Evolutionary conservation across 345 rosid genomes (phyloP).

Genomic region (Firmiana major): DNA sequence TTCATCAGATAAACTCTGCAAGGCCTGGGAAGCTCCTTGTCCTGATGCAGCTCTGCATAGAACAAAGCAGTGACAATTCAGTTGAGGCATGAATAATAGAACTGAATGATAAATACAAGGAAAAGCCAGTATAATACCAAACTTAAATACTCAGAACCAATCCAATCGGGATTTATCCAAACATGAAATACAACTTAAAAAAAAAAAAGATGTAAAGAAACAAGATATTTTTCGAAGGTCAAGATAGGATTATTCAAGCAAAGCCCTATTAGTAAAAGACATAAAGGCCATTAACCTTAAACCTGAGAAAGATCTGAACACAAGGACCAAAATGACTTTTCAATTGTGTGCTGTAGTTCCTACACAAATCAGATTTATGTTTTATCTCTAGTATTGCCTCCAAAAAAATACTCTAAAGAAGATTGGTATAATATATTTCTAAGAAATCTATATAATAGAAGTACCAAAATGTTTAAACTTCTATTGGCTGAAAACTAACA

Average conservation of each 20-base stretch:
- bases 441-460: too few relatives aligned
- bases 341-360: background rate
- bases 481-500: background rate
- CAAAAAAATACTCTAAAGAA: background rate
- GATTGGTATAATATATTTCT: background rate
- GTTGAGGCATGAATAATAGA: constrained; percentile 1
- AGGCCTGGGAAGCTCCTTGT: constrained; percentile 63
- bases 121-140: background rate
- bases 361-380: background rate
- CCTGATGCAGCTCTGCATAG: constrained; percentile 88
- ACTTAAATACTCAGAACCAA: background rate
- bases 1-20: constrained; percentile 70
- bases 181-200: background rate
- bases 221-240: background rate
- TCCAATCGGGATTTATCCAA: background rate
- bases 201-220: background rate
- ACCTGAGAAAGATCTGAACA: background rate
- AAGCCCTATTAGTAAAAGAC: background rate
- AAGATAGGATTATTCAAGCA: background rate
- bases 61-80: constrained; percentile 22
- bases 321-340: background rate
- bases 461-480: background rate
- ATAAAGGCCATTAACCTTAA: background rate
- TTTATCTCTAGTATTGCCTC: background rate
- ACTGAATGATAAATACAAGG: background rate